Base-by-base conservation (phyloP, 2,329 filamentous ascomycete species). In the Cercospora canescens region DNA sequence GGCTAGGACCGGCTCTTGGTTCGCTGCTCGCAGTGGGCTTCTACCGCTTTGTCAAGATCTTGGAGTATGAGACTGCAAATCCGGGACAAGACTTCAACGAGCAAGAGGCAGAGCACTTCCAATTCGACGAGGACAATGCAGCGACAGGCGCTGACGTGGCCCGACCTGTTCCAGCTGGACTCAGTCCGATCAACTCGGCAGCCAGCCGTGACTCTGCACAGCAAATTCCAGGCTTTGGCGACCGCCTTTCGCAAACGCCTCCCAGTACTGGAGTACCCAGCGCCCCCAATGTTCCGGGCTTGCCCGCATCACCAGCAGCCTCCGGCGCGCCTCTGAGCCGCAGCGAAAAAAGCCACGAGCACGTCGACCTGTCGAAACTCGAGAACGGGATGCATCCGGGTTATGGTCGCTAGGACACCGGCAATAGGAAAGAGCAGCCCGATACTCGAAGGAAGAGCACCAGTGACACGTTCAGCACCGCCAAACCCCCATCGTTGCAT, bases 21-120 rank as follows among this genome's bases (percentile, higher is more conserved):
- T 73, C 82, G 3, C 63, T 83, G 12, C 64, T 84, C 2, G 81
- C 82, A 12, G 81, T 82, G 2, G 69, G 77, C n/a, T 82, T 84
- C 71, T 84, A 84, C 72, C 79, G 79, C 32, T 73, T 84, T 65
- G 78, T 85, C 74, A 84, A 84, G 71, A 62, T 76, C 21, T 76
- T 84, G 32, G 81, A 84, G 70, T 84, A 84, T 70, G 82, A 84
- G 73, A 83, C 82, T 14, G 81, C 82, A 54, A 84, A 83, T 67
- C 82, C 82, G 2, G 80, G 79, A 48, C 79, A 80, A 63, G 82
- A 84, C 67, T 79, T 80, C 68, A 80, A 83, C 72, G 81, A 81
- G 30, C 77, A 76, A 28, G 79, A 79, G 60, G 77, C 76, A 16
- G 79, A 80, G 21, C 69, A 71, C 24, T 77, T 77, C 60, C 45